Evolutionary conservation across 2,329 filamentous ascomycete genomes (phyloP).

Genomic region (Raffaelea ambrosiae): DNA sequence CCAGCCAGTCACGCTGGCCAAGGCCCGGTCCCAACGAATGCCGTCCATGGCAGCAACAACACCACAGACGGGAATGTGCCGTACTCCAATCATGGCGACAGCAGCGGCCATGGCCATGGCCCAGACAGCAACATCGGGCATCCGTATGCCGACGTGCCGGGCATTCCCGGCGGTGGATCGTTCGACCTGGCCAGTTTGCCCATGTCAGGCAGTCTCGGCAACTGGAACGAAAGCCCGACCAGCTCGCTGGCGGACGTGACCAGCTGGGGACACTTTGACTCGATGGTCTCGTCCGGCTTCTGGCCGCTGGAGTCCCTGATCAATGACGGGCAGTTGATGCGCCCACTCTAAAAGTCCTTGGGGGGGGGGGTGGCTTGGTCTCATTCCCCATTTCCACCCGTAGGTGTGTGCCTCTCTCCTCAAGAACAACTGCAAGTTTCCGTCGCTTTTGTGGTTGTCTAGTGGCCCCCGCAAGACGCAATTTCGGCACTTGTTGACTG

Average conservation of each 20-base stretch:
- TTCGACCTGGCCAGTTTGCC: neutral
- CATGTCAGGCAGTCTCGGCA: neutral
- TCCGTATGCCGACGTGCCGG: neutral
- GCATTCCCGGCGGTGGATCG: neutral
- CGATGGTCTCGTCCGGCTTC: slow-evolving; percentile 4
- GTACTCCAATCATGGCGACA: neutral
- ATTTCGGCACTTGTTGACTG: no score
- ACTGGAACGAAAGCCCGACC: slow-evolving; percentile 6
- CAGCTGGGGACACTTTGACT: slow-evolving; percentile 8
- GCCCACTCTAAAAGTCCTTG: no score
- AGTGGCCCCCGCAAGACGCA: no score
- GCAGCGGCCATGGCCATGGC: no score
- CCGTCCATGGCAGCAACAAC: no score
- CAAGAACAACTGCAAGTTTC: no score
- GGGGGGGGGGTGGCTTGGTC: neutral
- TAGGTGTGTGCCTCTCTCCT: no score
- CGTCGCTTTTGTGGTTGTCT: no score
- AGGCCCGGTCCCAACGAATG: neutral
- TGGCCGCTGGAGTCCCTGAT: slow-evolving; percentile 6
- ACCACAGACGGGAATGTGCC: no score
- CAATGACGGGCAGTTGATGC: slow-evolving; percentile 1
- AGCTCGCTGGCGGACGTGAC: slow-evolving; percentile 6
- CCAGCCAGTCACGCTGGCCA: no score
- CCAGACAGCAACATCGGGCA: no score
- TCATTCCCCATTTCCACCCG: neutral